phyloP scores from a whole-genome alignment of 139 green algal species.

The Micromonas commoda region DNA sequence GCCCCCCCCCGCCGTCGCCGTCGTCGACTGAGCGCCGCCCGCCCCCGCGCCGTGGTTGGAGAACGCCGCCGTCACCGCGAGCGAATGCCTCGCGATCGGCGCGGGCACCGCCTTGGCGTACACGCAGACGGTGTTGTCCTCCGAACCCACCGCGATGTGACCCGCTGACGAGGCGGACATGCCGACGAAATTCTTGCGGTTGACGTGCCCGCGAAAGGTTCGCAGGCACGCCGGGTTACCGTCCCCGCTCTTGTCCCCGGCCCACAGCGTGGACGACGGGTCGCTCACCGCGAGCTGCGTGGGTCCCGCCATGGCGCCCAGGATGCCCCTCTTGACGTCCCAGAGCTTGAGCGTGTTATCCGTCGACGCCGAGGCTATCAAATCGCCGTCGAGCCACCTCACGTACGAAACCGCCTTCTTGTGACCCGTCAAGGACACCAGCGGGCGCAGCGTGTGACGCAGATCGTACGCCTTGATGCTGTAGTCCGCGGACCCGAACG shows the following conservation, averaged over 20 bases:
- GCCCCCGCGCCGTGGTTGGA: not conserved
- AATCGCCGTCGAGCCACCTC: constrained; percentile 34
- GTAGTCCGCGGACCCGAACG: constrained; percentile 72
- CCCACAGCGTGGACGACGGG: too few relatives aligned
- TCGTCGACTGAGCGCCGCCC: not conserved
- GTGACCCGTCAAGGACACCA: constrained; percentile 51
- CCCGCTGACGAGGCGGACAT: constrained; percentile 54
- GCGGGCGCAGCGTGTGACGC: constrained; percentile 30
- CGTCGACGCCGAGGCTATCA: constrained; percentile 44
- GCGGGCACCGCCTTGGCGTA: constrained; percentile 6
- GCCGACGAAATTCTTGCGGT: constrained; percentile 93
- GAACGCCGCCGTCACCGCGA: not conserved
- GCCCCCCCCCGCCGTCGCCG: not conserved
- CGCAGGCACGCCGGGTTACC: constrained; percentile 17
- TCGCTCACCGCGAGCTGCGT: too few relatives aligned
- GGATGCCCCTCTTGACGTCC: constrained; percentile 36
- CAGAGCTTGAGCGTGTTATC: constrained; percentile 54
- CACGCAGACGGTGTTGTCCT: constrained; percentile 58
- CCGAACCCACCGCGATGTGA: constrained; percentile 77
- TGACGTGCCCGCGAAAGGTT: constrained; percentile 65
- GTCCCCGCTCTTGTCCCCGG: not conserved
- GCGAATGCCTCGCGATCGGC: constrained; percentile 6
- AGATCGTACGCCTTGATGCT: constrained; percentile 54
- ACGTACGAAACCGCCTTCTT: constrained; percentile 69
- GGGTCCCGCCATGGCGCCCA: not conserved